A percentile compares a stretch with the other conserved stretches of the same genome.
phyloP scores from a whole-genome alignment of 495 filamentous ascomycete genomes.

The Parathielavia appendiculata region DNA sequence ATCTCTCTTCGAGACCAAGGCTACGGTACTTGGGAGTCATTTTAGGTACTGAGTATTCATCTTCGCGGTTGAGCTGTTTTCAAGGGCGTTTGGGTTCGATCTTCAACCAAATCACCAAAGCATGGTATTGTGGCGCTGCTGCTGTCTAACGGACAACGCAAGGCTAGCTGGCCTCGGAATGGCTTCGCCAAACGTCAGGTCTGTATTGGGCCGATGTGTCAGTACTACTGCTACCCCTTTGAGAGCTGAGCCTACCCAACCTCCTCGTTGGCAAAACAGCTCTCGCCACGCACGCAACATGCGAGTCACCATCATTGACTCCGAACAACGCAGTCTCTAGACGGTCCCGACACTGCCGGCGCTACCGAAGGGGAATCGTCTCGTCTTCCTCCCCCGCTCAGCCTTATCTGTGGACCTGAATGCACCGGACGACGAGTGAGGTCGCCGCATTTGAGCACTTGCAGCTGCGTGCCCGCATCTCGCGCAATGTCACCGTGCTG shows the following conservation, averaged over 20 bases:
- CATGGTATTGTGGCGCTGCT: slow-evolving; percentile 1
- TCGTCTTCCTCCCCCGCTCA: slow-evolving; percentile 15
- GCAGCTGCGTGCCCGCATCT: slow-evolving; percentile 10
- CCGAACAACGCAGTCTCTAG: neutral
- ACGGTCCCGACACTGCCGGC: neutral
- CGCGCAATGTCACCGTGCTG: slow-evolving; percentile 13
- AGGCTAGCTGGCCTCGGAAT: neutral
- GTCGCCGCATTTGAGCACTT: slow-evolving; percentile 29
- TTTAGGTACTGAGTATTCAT: neutral
- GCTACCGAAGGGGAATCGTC: neutral
- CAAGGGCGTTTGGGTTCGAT: neutral
- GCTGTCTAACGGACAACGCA: neutral
- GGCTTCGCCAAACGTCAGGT: neutral
- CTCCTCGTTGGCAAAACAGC: neutral
- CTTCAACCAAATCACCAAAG: neutral
- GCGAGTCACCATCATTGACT: neutral
- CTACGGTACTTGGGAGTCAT: neutral
- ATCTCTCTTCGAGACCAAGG: neutral
- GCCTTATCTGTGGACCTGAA: slow-evolving; percentile 18
- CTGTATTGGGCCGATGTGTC: neutral
- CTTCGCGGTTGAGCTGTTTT: slow-evolving; percentile 14
- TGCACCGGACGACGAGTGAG: neutral
- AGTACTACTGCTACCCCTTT: neutral
- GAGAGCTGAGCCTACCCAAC: neutral
- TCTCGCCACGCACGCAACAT: neutral